These are phyloP conservation scores for Fusarium sp. DNA, from an alignment of 2,329 filamentous ascomycete species.

Conservation along the genomic window DNA sequence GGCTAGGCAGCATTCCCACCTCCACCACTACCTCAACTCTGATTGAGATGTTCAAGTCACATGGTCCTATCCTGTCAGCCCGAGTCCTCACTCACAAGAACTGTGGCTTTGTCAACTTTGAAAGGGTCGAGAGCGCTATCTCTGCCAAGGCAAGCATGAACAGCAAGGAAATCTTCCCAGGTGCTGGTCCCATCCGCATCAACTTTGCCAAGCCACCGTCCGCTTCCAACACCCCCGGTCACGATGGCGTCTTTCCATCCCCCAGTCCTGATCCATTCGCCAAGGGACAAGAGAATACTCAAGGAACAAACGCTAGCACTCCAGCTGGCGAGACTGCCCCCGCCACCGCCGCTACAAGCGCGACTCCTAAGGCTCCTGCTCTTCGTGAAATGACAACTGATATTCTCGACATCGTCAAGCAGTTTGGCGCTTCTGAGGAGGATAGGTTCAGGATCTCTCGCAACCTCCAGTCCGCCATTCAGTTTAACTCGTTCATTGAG, in stretches of 20 bases:
- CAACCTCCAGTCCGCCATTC: slow-evolving; percentile 82
- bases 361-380: slow-evolving; percentile 76
- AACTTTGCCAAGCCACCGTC: slow-evolving; percentile 98
- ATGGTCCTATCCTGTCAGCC: slow-evolving; percentile 90
- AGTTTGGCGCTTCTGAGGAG: slow-evolving; percentile 87
- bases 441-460: slow-evolving; percentile 79
- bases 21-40: slow-evolving; percentile 96
- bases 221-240: slow-evolving; percentile 87
- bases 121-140: slow-evolving; percentile 89
- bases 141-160: slow-evolving; percentile 90
- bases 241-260: slow-evolving; percentile 88
- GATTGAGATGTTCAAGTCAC: slow-evolving; percentile 94
- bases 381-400: slow-evolving; percentile 84
- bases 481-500: slow-evolving; percentile 77
- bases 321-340: slow-evolving; percentile 56
- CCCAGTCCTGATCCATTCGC: slow-evolving; percentile 89
- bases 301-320: slow-evolving; percentile 48
- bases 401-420: slow-evolving; percentile 85
- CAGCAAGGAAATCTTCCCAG: slow-evolving; percentile 98
- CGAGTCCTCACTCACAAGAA: slow-evolving; percentile 98
- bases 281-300: slow-evolving; percentile 65
- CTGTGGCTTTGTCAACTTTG: slow-evolving; percentile 98
- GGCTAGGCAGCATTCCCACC: slow-evolving; percentile 97
- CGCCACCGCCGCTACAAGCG: slow-evolving; percentile 48
- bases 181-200: slow-evolving; percentile 92